Evolutionary conservation across 176 grass and related monocot species (phyloP), one percentile per base, ranked within the genome.

Genomic region (Themeda triandra): DNA sequence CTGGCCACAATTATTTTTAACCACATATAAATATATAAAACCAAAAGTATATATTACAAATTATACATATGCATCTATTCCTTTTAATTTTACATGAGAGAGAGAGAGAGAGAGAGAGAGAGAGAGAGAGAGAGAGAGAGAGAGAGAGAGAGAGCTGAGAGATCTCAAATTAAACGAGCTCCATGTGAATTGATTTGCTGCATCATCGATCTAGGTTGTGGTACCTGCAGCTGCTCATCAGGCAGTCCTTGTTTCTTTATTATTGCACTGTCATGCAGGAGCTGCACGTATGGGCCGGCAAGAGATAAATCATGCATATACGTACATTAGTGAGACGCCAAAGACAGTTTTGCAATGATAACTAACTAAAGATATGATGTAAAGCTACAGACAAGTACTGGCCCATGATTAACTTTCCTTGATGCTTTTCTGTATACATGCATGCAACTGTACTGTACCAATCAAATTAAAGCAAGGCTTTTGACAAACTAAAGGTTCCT

Each of bases 351-450:
- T 84, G 70, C 69, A 84, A 71, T 84, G 75, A 87, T 84, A 54
- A 82, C 83, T 81, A 81, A 51, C 36, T 39, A 39, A 8, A 39
- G 7, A 44, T 6, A 87, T 83, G 81, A 51, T 62, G 59, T 48
- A 87, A 84, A 87, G 89, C 70, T 71, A 84, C 18, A 63, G 75
- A 80, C 84, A 87, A 77, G 89, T 81, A 87, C 76, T 84, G 81
- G 62, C 41, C 89, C 82, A 89, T 90, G 75, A 90, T 83, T 84
- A 91, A 84, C 85, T 91, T 91, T 91, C 49, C 49, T 27, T 41
- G 80, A 91, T 87, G 76, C 85, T 83, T 90, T 87, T 71, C 60
- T 69, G 54, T 45, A 39, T 84, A 62, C 18, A 60, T 27, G 1
- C 56, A 59, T 59, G 58, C 56, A 59, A 64, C 27, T 56, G 83